phyloP scores from a whole-genome alignment of 257 asterid genomes.

The Solanum peruvianum region DNA sequence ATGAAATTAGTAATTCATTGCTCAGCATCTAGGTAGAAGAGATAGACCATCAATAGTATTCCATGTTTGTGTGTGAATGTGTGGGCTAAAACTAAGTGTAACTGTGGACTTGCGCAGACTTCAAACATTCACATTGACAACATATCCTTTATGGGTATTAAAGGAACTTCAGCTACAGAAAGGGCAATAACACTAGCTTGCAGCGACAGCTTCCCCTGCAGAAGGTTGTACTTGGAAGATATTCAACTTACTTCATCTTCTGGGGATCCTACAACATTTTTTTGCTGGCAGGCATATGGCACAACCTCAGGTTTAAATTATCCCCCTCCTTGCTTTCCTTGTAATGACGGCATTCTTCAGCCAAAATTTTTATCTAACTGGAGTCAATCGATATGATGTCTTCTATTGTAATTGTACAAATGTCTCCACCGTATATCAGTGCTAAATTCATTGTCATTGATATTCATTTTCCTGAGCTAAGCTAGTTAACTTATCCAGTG shows the following conservation, averaged over 20 bases:
- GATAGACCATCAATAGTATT: not conserved
- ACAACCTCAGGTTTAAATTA: slow-evolving; percentile 30
- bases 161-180: slow-evolving; percentile 67
- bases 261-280: slow-evolving; percentile 26
- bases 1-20: not conserved
- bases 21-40: not conserved
- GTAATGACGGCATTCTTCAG: slow-evolving; percentile 25
- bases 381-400: not conserved
- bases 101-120: slow-evolving; percentile 35
- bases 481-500: not conserved
- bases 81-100: not conserved
- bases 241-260: slow-evolving; percentile 21
- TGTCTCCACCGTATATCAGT: not conserved
- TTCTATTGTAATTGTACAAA: not conserved
- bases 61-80: not conserved
- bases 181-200: slow-evolving; percentile 51
- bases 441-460: not conserved
- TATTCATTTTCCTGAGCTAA: not conserved
- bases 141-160: slow-evolving; percentile 36
- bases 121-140: slow-evolving; percentile 40
- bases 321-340: slow-evolving; percentile 56
- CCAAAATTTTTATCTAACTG: not conserved
- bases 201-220: slow-evolving; percentile 68
- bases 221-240: slow-evolving; percentile 36
- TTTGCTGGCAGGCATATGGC: slow-evolving; percentile 85